Percentiles rank a stretch among this genome's conserved stretches.
Conservation (phyloP, 805 yeast species). For the Myxozyma vanderwaltii region DNA sequence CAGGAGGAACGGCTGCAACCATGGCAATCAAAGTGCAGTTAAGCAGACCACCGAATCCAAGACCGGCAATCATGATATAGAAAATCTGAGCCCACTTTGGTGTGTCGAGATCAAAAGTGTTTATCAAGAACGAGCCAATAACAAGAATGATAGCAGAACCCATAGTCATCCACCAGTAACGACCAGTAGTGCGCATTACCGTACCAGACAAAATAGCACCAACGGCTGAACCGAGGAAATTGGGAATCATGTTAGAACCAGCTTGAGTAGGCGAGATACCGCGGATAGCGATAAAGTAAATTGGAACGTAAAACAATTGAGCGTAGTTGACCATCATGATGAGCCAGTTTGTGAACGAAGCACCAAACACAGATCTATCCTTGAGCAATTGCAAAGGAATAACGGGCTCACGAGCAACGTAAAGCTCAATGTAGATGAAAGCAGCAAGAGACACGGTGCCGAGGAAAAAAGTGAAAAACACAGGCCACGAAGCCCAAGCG, state of each 20-base stretch:
- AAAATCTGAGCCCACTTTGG: slow-evolving; percentile 19
- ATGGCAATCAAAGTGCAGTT: slow-evolving; percentile 64
- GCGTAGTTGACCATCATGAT: slow-evolving; percentile 69
- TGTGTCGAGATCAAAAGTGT: slow-evolving; percentile 14
- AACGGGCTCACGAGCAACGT: slow-evolving; percentile 62
- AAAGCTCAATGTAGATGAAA: slow-evolving; percentile 57
- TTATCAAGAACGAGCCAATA: slow-evolving; percentile 22
- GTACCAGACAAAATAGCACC: slow-evolving; percentile 71
- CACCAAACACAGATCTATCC: slow-evolving; percentile 61
- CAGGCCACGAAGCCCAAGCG: slow-evolving; percentile 50
- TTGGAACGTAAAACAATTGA: slow-evolving; percentile 67
- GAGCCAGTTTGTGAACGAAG: slow-evolving; percentile 71
- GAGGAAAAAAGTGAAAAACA: slow-evolving; percentile 43
- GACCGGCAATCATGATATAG: slow-evolving; percentile 52
- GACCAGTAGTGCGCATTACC: slow-evolving; percentile 66
- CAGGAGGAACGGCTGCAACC: slow-evolving; percentile 61
- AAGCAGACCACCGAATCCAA: slow-evolving; percentile 57
- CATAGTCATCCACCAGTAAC: slow-evolving; percentile 34
- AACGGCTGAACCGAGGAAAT: slow-evolving; percentile 64
- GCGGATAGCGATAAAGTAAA: slow-evolving; percentile 60
- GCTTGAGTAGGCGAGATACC: slow-evolving; percentile 56
- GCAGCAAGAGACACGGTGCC: slow-evolving; percentile 43
- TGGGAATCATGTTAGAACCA: slow-evolving; percentile 54
- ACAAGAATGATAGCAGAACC: slow-evolving; percentile 33
- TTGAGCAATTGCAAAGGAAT: slow-evolving; percentile 61